Conservation (phyloP, 805 yeast genomes). For the Wickerhamomyces canadensis region DNA sequence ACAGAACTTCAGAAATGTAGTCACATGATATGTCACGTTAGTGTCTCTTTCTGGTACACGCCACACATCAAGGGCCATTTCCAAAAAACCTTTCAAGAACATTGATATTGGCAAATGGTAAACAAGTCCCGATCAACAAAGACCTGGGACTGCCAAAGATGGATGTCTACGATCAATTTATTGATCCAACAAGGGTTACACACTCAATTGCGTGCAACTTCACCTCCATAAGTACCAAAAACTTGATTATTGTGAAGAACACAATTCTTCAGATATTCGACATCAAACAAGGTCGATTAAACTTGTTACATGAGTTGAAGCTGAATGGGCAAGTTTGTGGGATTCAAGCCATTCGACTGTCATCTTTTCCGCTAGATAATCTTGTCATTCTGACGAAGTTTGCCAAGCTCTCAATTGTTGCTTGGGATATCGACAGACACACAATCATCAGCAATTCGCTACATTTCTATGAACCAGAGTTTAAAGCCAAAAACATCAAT, state of each 20-base stretch:
- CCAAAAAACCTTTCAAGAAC: no score
- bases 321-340: conserved; percentile 67
- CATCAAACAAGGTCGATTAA: conserved; percentile 19
- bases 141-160: conserved; percentile 32
- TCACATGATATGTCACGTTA: no score
- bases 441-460: conserved; percentile 67
- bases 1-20: no score
- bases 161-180: conserved; percentile 77
- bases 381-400: conserved; percentile 59
- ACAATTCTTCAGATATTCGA: conserved; percentile 43
- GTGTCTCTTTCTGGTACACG: not conserved
- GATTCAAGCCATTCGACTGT: conserved; percentile 43
- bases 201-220: conserved; percentile 51
- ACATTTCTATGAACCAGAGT: conserved; percentile 77
- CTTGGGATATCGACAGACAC: conserved; percentile 56
- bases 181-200: conserved; percentile 71
- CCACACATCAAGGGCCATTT: no score
- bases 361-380: conserved; percentile 49
- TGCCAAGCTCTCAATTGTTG: conserved; percentile 74
- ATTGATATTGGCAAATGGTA: no score
- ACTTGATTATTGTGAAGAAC: conserved; percentile 66
- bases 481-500: conserved; percentile 45
- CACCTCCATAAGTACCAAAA: conserved; percentile 33
- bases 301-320: conserved; percentile 56
- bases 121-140: no score